Evolutionary conservation across 768 basidiomycete species (phyloP).

Genomic region (Pisolithus tinctorius): DNA sequence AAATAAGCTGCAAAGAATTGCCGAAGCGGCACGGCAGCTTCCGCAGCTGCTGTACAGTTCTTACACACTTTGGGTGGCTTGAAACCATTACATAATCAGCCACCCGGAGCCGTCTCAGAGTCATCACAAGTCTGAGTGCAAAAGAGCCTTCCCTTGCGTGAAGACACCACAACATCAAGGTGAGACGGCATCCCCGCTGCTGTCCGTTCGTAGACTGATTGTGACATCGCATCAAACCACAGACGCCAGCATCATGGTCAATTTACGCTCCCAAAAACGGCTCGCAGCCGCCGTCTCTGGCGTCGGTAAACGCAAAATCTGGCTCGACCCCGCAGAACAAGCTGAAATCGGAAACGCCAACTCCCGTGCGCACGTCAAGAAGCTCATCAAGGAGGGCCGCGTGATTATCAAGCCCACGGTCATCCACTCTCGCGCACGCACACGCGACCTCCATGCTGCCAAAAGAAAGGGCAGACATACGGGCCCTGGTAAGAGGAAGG

Average conservation of each 20-base stretch:
- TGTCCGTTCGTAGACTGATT: neutral
- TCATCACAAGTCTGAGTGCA: too few species aligned
- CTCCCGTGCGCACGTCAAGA: slow-evolving; percentile 96
- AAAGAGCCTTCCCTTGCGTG: neutral
- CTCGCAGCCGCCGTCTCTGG: slow-evolving; percentile 94
- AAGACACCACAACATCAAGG: slow-evolving; percentile 37
- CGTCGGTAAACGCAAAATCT: slow-evolving; percentile 98
- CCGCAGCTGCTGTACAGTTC: too few species aligned
- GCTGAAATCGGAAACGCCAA: slow-evolving; percentile 99
- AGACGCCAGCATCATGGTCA: slow-evolving; percentile 56
- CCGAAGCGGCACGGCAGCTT: too few species aligned
- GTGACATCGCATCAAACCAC: neutral
- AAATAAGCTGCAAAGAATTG: too few species aligned
- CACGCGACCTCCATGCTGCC: slow-evolving; percentile 85
- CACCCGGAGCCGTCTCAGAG: neutral
- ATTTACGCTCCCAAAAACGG: slow-evolving; percentile 97
- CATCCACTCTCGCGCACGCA: slow-evolving; percentile 96
- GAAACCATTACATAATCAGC: neutral
- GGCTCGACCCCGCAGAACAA: slow-evolving; percentile 97
- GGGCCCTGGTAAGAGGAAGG: slow-evolving; percentile 97
- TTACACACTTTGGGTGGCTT: too few species aligned
- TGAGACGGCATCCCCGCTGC: slow-evolving; percentile 11
- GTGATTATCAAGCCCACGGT: slow-evolving; percentile 86
- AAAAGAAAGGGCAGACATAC: slow-evolving; percentile 99
- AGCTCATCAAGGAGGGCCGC: slow-evolving; percentile 97